Evolutionary conservation across 164 flowering plant species (phyloP).

Genomic region (Amborella trichopoda): DNA sequence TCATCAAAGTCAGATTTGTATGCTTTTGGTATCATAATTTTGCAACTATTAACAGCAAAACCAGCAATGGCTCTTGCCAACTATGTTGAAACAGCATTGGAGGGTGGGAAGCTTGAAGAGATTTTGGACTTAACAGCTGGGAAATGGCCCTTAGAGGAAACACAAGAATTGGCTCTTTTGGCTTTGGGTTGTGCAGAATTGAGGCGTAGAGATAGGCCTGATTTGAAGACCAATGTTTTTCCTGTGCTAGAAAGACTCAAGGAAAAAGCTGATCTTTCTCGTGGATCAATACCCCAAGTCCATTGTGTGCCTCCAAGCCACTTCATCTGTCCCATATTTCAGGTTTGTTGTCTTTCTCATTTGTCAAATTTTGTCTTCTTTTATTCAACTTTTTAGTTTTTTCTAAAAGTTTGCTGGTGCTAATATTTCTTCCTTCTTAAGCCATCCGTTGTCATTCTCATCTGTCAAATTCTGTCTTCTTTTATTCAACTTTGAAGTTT

Average conservation of each 20-base stretch:
- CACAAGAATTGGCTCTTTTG: slow-evolving; percentile 44
- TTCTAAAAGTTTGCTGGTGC: too few relatives aligned
- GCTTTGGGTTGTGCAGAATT: slow-evolving; percentile 67
- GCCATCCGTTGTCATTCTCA: too few relatives aligned
- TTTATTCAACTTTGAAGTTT: too few relatives aligned
- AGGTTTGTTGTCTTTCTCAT: slow-evolving; percentile 31
- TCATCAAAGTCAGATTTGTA: slow-evolving; percentile 77
- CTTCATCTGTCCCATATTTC: slow-evolving; percentile 69
- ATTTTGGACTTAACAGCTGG: slow-evolving; percentile 61
- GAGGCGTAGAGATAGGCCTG: slow-evolving; percentile 60
- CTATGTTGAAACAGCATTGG: slow-evolving; percentile 52
- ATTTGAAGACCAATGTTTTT: slow-evolving; percentile 40
- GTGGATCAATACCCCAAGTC: slow-evolving; percentile 8
- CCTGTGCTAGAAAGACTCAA: slow-evolving; percentile 54
- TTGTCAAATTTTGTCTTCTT: too few relatives aligned
- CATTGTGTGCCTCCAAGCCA: slow-evolving; percentile 41
- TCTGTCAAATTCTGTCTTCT: too few relatives aligned
- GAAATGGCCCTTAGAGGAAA: slow-evolving; percentile 65
- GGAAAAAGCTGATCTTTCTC: slow-evolving; percentile 32
- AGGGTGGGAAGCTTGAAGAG: slow-evolving; percentile 22
- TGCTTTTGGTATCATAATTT: slow-evolving; percentile 72
- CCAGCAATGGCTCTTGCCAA: slow-evolving; percentile 58
- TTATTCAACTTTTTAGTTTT: too few relatives aligned
- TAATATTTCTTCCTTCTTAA: too few relatives aligned
- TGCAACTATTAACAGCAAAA: slow-evolving; percentile 75